Conservation (phyloP, 1,284 basidiomycete species). For the Melampsora occidentalis region DNA sequence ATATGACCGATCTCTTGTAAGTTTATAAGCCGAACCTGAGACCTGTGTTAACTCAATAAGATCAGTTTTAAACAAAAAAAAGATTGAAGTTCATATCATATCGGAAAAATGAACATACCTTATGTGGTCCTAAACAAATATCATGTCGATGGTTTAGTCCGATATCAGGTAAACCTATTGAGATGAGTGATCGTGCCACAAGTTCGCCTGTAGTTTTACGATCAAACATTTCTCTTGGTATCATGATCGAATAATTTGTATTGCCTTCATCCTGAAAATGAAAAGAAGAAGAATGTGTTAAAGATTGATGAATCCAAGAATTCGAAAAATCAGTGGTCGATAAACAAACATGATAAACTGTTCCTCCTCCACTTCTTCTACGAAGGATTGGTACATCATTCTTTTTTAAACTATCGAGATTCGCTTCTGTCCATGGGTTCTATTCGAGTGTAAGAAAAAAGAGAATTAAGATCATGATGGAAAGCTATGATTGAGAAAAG, state of each 20-base stretch:
- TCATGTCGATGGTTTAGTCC: slow-evolving; percentile 87
- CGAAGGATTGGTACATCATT: slow-evolving; percentile 75
- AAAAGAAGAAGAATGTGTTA: slow-evolving; percentile 8
- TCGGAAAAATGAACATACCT: slow-evolving; percentile 64
- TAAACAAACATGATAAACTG: slow-evolving; percentile 84
- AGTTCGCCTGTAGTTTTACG: slow-evolving; percentile 74
- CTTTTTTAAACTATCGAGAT: slow-evolving; percentile 61
- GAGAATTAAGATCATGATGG: slow-evolving; percentile 10
- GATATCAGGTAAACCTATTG: slow-evolving; percentile 66
- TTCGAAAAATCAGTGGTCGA: not conserved
- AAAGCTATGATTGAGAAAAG: not conserved
- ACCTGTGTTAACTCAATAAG: slow-evolving; percentile 63
- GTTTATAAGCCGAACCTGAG: slow-evolving; percentile 96
- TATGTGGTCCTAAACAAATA: slow-evolving; percentile 73
- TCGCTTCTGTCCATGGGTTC: slow-evolving; percentile 97
- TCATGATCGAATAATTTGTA: slow-evolving; percentile 92
- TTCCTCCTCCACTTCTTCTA: slow-evolving; percentile 89
- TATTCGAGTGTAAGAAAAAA: slow-evolving; percentile 53
- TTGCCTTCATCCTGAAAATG: slow-evolving; percentile 81
- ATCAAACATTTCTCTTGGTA: slow-evolving; percentile 76
- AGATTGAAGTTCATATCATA: not conserved
- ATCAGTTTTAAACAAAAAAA: slow-evolving; percentile 9
- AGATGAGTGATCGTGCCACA: slow-evolving; percentile 72
- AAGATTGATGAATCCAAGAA: not conserved
- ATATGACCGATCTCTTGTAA: slow-evolving; percentile 84